These are phyloP conservation scores for Dimocarpus longan DNA, from an alignment of 345 rosid genomes.

Conservation along the genomic window DNA sequence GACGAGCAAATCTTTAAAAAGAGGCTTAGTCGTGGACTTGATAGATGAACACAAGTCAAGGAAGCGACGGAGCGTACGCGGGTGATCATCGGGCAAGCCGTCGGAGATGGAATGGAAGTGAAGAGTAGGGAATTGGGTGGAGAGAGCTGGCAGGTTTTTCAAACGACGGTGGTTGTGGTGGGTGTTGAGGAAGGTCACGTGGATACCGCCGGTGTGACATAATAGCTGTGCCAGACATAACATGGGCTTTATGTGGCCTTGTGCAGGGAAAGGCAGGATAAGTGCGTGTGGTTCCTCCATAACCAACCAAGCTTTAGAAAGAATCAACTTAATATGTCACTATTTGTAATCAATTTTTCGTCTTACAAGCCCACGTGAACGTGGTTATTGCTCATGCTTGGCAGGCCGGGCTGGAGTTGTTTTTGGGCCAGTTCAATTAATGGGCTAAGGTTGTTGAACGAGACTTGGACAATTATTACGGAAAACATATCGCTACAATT, in stretches of 20 bases:
- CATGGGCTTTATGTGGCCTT: conserved; percentile 25
- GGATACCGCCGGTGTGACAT: conserved; percentile 17
- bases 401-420: too few relatives aligned
- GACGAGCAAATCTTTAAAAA: conserved; percentile 5
- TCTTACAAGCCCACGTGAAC: too few relatives aligned
- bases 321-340: too few relatives aligned
- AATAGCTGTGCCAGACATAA: conserved; percentile 32
- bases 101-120: conserved; percentile 27
- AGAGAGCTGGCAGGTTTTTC: neutral
- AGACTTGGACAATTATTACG: neutral
- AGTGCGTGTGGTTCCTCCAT: conserved; percentile 13
- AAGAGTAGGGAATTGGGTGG: conserved; percentile 16
- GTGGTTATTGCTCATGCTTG: too few relatives aligned
- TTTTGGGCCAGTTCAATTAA: too few relatives aligned
- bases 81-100: conserved; percentile 25
- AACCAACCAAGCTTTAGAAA: too few relatives aligned
- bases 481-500: too few relatives aligned
- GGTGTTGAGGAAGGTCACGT: conserved; percentile 32
- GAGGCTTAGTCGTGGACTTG: neutral
- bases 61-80: neutral
- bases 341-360: neutral
- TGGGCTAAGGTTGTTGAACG: neutral
- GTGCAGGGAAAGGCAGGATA: conserved; percentile 23
- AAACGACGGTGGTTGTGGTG: conserved; percentile 21
- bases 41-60: neutral